phyloP scores from a whole-genome alignment of 2,329 filamentous ascomycete genomes.

The Beauveria varroae region DNA sequence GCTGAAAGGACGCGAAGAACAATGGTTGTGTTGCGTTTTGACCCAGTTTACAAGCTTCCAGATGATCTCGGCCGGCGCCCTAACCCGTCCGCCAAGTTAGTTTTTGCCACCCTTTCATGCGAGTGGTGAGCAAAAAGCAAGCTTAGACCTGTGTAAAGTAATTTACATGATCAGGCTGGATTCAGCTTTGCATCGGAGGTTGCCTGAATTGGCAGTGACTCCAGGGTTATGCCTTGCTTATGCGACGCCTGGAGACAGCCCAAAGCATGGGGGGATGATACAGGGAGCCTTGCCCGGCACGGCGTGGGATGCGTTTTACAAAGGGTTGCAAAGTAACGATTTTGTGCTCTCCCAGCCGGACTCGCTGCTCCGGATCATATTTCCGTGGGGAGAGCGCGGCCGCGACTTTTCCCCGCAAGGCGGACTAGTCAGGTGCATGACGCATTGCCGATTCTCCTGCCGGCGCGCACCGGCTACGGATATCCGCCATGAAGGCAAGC shows the following conservation, averaged over 20 bases:
- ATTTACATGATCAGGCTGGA: not conserved
- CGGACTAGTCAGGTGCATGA: not conserved
- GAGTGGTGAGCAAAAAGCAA: not conserved
- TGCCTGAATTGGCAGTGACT: not conserved
- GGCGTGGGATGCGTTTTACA: not conserved
- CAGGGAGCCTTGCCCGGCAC: no score
- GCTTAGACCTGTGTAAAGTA: not conserved
- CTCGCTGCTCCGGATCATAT: not conserved
- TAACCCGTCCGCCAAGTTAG: not conserved
- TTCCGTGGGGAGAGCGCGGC: not conserved
- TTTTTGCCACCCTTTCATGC: not conserved
- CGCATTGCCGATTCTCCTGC: not conserved
- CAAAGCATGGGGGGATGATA: no score
- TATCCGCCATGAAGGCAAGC: not conserved
- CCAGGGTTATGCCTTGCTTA: not conserved
- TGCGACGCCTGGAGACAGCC: not conserved
- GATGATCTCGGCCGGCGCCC: not conserved
- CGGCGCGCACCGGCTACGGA: not conserved
- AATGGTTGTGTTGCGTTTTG: not conserved
- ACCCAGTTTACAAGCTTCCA: slow-evolving; percentile 2
- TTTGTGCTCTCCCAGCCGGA: not conserved
- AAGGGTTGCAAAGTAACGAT: not conserved
- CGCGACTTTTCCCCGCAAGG: not conserved
- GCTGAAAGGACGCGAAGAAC: not conserved
- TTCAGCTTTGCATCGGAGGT: not conserved